Percentiles rank a stretch among this genome's conserved stretches.
These are phyloP conservation scores for Pythium guiyangense DNA, from an alignment of 352 stramenopile species.

Conservation along the genomic window DNA sequence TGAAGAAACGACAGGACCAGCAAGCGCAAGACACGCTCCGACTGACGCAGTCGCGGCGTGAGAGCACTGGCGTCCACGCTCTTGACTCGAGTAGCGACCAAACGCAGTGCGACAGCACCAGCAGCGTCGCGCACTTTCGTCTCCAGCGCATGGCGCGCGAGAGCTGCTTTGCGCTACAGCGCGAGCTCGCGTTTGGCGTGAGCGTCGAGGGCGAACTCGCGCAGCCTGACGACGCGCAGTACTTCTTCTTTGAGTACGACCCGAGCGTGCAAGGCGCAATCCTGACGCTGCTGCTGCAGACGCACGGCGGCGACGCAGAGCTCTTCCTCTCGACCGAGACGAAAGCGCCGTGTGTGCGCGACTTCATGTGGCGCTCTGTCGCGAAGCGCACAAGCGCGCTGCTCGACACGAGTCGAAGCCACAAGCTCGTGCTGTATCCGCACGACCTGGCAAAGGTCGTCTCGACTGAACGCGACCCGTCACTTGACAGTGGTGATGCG, in stretches of 20 bases:
- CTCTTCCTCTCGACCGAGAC: conserved; percentile 72
- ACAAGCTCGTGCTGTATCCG: conserved; percentile 57
- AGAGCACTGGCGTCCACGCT: conserved; percentile 4
- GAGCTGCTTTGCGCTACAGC: conserved; percentile 38
- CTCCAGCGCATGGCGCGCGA: conserved; percentile 45
- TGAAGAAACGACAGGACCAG: conserved; percentile 63
- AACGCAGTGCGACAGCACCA: no score
- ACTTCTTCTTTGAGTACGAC: conserved; percentile 60
- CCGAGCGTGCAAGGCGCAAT: conserved; percentile 33
- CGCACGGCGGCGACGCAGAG: conserved; percentile 40
- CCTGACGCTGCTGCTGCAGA: conserved; percentile 55
- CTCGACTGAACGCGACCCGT: background rate
- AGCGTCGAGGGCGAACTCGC: conserved; percentile 26
- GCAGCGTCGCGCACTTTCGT: conserved; percentile 28
- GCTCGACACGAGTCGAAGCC: conserved; percentile 18
- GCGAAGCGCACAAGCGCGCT: conserved; percentile 6
- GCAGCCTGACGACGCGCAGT: conserved; percentile 17
- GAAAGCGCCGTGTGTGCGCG: conserved; percentile 47
- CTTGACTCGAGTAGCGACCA: background rate
- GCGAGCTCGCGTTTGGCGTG: conserved; percentile 49
- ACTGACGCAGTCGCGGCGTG: conserved; percentile 25
- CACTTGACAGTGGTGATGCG: background rate
- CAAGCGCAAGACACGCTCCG: conserved; percentile 38
- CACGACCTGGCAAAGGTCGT: conserved; percentile 33
- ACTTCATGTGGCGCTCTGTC: conserved; percentile 68